These are phyloP conservation scores for Apodospora peruviana DNA, from an alignment of 495 filamentous ascomycete genomes.

Conservation along the genomic window DNA sequence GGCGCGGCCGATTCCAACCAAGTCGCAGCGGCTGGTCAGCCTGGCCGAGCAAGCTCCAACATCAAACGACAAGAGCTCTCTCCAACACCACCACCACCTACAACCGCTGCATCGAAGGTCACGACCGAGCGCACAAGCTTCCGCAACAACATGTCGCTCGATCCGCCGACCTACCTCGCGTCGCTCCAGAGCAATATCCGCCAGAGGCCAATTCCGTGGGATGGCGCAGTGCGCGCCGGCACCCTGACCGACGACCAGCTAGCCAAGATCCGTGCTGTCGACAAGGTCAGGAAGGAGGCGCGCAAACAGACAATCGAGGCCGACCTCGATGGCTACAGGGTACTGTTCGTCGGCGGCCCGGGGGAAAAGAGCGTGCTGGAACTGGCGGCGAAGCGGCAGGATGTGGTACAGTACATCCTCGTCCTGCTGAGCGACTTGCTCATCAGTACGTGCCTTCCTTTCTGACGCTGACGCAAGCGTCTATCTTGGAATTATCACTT, in stretches of 20 bases:
- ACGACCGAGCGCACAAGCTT: too few species aligned
- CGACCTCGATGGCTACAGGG: constrained; percentile 71
- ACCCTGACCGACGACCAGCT: constrained; percentile 92
- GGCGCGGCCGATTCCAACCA: neutral
- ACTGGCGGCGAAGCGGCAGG: constrained; percentile 67
- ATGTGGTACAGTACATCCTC: constrained; percentile 92
- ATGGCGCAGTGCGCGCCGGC: constrained; percentile 88
- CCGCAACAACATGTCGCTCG: too few species aligned
- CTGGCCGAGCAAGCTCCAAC: neutral
- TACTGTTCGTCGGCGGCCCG: constrained; percentile 67
- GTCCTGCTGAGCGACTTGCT: constrained; percentile 85
- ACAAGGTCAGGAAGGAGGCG: constrained; percentile 84
- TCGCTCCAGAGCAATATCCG: constrained; percentile 94
- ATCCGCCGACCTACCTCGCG: constrained; percentile 83
- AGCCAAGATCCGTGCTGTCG: constrained; percentile 94
- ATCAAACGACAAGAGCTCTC: neutral
- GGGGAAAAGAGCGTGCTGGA: constrained; percentile 73
- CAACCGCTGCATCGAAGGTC: neutral
- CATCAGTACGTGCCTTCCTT: constrained; percentile 53
- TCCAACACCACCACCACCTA: neutral
- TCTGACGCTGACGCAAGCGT: neutral
- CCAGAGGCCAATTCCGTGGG: constrained; percentile 91
- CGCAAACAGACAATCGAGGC: constrained; percentile 73
- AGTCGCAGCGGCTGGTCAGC: neutral
- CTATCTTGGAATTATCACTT: too few species aligned